Conservation (phyloP, 345 rosid species). For the Syzygium grande region DNA sequence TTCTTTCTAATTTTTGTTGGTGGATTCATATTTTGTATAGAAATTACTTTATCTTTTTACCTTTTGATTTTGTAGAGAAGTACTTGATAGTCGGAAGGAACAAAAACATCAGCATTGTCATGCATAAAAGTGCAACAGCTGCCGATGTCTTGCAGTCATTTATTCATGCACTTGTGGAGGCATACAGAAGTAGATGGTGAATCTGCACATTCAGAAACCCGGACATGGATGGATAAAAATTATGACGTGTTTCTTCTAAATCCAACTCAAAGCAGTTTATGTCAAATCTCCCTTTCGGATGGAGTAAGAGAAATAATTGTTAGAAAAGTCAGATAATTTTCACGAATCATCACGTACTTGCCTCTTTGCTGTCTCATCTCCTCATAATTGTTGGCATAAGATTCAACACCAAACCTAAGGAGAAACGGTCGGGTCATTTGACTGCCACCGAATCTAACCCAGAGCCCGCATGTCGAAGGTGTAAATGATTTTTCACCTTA, state of each 20-base stretch:
- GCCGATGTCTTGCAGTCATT: slow-evolving; percentile 66
- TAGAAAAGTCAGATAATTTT: background rate
- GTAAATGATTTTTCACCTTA: background rate
- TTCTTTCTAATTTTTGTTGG: background rate
- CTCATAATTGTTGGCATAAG: background rate
- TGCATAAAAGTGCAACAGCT: slow-evolving; percentile 59
- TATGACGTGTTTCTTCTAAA: slow-evolving; percentile 47
- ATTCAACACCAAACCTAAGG: background rate
- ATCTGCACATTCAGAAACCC: slow-evolving; percentile 32
- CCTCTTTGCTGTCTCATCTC: background rate
- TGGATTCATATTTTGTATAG: background rate
- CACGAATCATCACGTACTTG: background rate
- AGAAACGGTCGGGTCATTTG: background rate
- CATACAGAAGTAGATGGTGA: slow-evolving; percentile 10
- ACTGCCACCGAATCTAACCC: background rate
- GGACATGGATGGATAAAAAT: slow-evolving; percentile 71
- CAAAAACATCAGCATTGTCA: slow-evolving; percentile 29
- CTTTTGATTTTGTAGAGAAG: slow-evolving; percentile 28
- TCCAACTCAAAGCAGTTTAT: background rate
- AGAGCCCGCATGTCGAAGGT: background rate
- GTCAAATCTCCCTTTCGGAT: background rate
- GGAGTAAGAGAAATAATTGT: background rate
- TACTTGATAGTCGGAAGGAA: slow-evolving; percentile 54
- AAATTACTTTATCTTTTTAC: slow-evolving; percentile 4
- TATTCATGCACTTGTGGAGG: slow-evolving; percentile 62